phyloP scores from a whole-genome alignment of 495 filamentous ascomycete genomes.

The Talaromyces borbonicus region DNA sequence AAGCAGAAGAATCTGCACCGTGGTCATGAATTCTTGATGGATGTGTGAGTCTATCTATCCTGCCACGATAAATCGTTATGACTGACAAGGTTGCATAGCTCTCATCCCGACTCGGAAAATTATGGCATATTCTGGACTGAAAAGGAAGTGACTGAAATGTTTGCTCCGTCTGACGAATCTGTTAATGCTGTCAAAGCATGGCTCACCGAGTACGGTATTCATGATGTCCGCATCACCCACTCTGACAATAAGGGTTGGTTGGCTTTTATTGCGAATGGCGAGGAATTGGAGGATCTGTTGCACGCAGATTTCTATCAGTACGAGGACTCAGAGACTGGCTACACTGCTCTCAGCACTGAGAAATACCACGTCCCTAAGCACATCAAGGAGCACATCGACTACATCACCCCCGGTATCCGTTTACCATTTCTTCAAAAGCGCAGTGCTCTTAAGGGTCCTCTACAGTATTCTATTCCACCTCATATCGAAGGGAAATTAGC shows the following conservation, averaged over 20 bases:
- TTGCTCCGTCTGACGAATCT: slow-evolving; percentile 33
- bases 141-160: slow-evolving; percentile 40
- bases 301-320: slow-evolving; percentile 50
- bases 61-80: neutral
- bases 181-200: slow-evolving; percentile 38
- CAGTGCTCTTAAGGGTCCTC: neutral
- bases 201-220: slow-evolving; percentile 41
- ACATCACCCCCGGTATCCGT: slow-evolving; percentile 41
- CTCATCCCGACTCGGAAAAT: slow-evolving; percentile 33
- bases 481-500: slow-evolving; percentile 20
- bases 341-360: slow-evolving; percentile 15
- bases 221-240: slow-evolving; percentile 30
- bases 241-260: slow-evolving; percentile 45
- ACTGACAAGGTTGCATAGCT: slow-evolving; percentile 13
- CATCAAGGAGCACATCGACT: slow-evolving; percentile 43
- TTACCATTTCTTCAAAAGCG: slow-evolving; percentile 15
- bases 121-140: slow-evolving; percentile 45
- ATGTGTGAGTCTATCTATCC: slow-evolving; percentile 25
- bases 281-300: slow-evolving; percentile 45
- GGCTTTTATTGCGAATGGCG: slow-evolving; percentile 40
- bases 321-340: slow-evolving; percentile 34
- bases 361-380: slow-evolving; percentile 43
- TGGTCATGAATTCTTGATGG: slow-evolving; percentile 47
- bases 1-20: slow-evolving; percentile 43
- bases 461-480: neutral